These are phyloP conservation scores for Ophiostoma himal-ulmi DNA, from an alignment of 2,329 filamentous ascomycete genomes.

Conservation along the genomic window DNA sequence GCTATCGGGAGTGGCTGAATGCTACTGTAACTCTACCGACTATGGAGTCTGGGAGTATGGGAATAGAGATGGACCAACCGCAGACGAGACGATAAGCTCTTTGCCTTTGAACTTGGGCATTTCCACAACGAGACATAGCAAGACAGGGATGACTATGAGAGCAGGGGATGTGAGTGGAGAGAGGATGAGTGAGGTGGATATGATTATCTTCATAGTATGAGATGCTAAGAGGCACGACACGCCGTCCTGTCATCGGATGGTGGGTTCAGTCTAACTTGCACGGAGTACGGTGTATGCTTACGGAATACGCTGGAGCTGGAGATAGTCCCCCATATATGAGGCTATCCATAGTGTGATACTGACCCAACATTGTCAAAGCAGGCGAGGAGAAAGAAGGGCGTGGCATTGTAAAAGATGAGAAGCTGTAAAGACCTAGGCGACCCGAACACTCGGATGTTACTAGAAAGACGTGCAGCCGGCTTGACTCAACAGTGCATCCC, in stretches of 20 bases:
- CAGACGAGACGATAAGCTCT: constrained; percentile 11
- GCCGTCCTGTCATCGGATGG: neutral
- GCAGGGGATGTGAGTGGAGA: neutral
- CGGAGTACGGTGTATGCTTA: no score
- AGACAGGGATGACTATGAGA: neutral
- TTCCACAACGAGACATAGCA: neutral
- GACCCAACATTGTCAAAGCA: neutral
- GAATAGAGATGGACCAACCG: neutral
- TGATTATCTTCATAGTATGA: neutral
- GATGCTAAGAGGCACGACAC: constrained; percentile 4
- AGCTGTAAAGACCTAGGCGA: neutral
- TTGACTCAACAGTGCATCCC: neutral
- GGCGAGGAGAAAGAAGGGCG: neutral
- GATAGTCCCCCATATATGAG: no score
- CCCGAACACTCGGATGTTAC: neutral
- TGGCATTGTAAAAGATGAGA: neutral
- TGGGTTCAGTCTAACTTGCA: neutral
- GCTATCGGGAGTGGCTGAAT: constrained; percentile 2
- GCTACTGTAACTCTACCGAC: neutral
- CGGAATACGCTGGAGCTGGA: no score
- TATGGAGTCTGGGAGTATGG: no score
- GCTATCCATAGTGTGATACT: neutral
- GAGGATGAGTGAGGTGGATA: neutral
- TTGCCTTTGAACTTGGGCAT: neutral
- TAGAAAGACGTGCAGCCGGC: neutral